Evolutionary conservation across 1,284 basidiomycete genomes (phyloP).

Genomic region (Ustilago hordei): DNA sequence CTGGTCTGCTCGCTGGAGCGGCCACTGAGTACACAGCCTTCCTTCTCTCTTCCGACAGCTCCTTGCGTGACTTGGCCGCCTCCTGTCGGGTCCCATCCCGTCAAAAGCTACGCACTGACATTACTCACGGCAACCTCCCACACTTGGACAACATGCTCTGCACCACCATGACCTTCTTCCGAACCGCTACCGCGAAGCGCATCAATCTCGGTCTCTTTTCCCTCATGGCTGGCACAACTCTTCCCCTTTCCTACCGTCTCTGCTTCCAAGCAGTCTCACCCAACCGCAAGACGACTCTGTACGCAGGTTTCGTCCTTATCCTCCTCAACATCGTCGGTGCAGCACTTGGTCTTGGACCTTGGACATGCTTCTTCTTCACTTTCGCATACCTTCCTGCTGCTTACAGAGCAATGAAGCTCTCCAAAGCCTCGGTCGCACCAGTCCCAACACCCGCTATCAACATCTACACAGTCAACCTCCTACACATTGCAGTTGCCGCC

Average conservation of each 20-base stretch:
- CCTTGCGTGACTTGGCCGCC: slow-evolving; percentile 17
- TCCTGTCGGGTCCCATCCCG: slow-evolving; percentile 37
- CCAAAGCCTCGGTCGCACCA: slow-evolving; percentile 34
- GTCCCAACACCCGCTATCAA: slow-evolving; percentile 46
- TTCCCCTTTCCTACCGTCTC: slow-evolving; percentile 40
- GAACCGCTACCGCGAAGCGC: slow-evolving; percentile 24
- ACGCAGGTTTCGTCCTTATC: slow-evolving; percentile 35
- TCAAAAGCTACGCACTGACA: slow-evolving; percentile 42
- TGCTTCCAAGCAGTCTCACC: slow-evolving; percentile 52
- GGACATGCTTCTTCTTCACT: slow-evolving; percentile 30
- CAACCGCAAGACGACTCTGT: slow-evolving; percentile 42
- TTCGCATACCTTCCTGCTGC: slow-evolving; percentile 35
- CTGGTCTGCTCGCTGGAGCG: slow-evolving; percentile 31
- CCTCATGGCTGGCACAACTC: slow-evolving; percentile 32
- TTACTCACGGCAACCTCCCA: slow-evolving; percentile 31
- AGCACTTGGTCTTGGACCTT: slow-evolving; percentile 38
- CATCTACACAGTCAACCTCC: slow-evolving; percentile 46
- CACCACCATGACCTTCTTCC: slow-evolving; percentile 46
- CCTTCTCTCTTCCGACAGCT: slow-evolving; percentile 22
- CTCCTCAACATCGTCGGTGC: slow-evolving; percentile 42
- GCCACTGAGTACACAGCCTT: slow-evolving; percentile 30
- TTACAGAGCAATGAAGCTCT: slow-evolving; percentile 37
- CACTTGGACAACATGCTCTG: slow-evolving; percentile 50
- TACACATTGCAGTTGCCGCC: slow-evolving; percentile 22
- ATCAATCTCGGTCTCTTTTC: slow-evolving; percentile 45